Base-by-base conservation (phyloP, 202 grass and related monocot species). In the Panicum virgatum region DNA sequence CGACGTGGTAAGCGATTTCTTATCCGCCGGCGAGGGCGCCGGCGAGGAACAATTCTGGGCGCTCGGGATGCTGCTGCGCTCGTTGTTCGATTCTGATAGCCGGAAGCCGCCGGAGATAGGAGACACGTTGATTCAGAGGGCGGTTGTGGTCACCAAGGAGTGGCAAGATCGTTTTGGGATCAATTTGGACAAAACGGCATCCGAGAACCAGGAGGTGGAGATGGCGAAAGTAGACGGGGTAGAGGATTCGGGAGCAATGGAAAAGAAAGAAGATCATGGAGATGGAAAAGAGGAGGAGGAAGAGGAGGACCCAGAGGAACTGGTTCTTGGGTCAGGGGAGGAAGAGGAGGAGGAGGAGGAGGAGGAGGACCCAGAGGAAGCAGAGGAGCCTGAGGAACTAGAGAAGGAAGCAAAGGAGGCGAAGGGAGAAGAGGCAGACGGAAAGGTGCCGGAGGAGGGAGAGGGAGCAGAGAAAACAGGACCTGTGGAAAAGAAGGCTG, bases 61-160 rank as follows among this genome's bases (percentile, higher is more conserved):
- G 48, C 85, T 94, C 18, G 73, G 77, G 20, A 90, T 97, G 83
- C 43, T 97, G 52, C 44, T 97, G 29, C 62, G 84, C 37, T 80
- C 85, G 0, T 53, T 97, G 68, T 91, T 90, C 3, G 87, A 84
- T 76, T 62, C 74, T 0, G 69, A 91, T 70, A 79, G 82, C 26
- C 58, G 74, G 69, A 91, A 80, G 84, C 78, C 82, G 32, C 89
- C 80, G 26, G 89, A 84, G 67, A 84, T 86, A 13, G 86, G 91
- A 29, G 86, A 79, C 79, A 87, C 85, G 19, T 87, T 94, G 72
- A 90, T 82, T 75, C 87, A 92, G 79, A 97, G 85, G 85, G 89
- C 91, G 10, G 58, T 54, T 37, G 80, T 6, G 25, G 87, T 97
- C 12, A 78, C 89, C 10, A 77, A 89, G 76, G 78, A 85, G 70